Base-by-base conservation (phyloP, 2,329 filamentous ascomycete genomes). In the Pseudocercospora vitis region DNA sequence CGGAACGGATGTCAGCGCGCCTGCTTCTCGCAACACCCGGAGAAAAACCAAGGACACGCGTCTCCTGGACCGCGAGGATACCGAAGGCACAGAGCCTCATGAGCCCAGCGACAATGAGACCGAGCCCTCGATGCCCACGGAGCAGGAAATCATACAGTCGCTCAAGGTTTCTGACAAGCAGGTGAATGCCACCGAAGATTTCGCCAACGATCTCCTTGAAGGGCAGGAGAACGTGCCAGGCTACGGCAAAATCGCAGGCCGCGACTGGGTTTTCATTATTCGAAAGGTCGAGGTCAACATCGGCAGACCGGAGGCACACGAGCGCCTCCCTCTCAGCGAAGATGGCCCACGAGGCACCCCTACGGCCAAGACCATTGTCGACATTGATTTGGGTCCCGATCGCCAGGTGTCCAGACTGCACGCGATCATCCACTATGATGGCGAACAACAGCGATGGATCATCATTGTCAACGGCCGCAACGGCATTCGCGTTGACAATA, bases 401-500 rank as follows among this genome's bases (percentile, higher is more conserved):
- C 73, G 77, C 31, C 75, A 78, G 54, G 70, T 79, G 18, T 79
- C 77, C 1, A 70, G 77, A 39, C 64, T 76, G 18, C 77, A 80
- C 57, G 77, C 77, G 23, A 71, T 75, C 56, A 78, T 80, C 57
- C 67, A 70, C 39, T 80, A 76, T 60, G 74, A 78, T 33, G 60
- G 68, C 6, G 65, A 72, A 2, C 64, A 67, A 35, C 75, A 76
- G 47, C 83, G 81, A 56, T 99, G 94, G 94, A 86, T 87, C 65
- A 82, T 99, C 48, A 77, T 84, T 37, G 89, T 96, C 59, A 91
- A 92, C 68, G 94, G 94, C 16, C 87, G 94, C 62, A 99, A 99
- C 70, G 91, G 91, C 23, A 81, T 95, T 42, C 89, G 89, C 65
- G 78, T 97, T 18, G 89, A 99, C 70, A 89, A 89, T 56, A 74